A percentile compares a stretch with the other conserved stretches of the same genome.
Evolutionary conservation across 371 early-diverging fungal species (phyloP).

Genomic region (Mycotypha africana): DNA sequence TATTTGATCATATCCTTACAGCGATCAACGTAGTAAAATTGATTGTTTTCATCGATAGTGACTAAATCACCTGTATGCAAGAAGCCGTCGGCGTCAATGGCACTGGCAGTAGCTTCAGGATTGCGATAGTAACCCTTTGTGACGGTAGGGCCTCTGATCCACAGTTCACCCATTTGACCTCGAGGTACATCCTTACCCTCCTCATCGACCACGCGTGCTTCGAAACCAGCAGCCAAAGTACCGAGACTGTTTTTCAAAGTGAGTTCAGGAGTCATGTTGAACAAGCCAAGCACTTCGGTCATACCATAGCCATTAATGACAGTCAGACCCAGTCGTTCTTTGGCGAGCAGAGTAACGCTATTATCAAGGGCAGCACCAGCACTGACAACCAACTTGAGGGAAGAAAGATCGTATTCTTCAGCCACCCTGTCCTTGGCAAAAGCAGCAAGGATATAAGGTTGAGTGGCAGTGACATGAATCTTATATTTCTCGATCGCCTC

Average conservation of each 20-base stretch:
- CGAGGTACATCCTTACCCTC: conserved; percentile 15
- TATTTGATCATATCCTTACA: conserved; percentile 67
- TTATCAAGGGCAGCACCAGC: conserved; percentile 71
- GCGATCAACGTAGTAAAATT: conserved; percentile 55
- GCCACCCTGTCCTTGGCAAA: conserved; percentile 50
- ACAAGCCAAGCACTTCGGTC: conserved; percentile 42
- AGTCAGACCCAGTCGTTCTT: conserved; percentile 30
- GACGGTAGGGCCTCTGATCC: conserved; percentile 70
- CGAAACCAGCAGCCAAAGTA: neutral
- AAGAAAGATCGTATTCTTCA: conserved; percentile 54
- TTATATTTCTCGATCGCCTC: conserved; percentile 49
- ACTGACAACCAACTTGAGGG: conserved; percentile 43
- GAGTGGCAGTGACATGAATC: conserved; percentile 51
- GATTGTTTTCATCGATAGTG: conserved; percentile 43
- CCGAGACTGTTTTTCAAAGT: neutral
- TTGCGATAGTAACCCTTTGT: conserved; percentile 58
- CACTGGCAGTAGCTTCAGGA: conserved; percentile 47
- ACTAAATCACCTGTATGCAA: conserved; percentile 79
- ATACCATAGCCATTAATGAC: conserved; percentile 61
- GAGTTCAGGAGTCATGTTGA: neutral
- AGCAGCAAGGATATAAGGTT: conserved; percentile 53
- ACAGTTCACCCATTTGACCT: conserved; percentile 55
- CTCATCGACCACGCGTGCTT: neutral
- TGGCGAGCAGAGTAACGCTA: conserved; percentile 33
- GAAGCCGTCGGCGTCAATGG: conserved; percentile 63